A percentile compares a stretch with the other conserved stretches of the same genome.
phyloP scores from a whole-genome alignment of 1,284 basidiomycete species.

The Fomitiporia mediterranea region DNA sequence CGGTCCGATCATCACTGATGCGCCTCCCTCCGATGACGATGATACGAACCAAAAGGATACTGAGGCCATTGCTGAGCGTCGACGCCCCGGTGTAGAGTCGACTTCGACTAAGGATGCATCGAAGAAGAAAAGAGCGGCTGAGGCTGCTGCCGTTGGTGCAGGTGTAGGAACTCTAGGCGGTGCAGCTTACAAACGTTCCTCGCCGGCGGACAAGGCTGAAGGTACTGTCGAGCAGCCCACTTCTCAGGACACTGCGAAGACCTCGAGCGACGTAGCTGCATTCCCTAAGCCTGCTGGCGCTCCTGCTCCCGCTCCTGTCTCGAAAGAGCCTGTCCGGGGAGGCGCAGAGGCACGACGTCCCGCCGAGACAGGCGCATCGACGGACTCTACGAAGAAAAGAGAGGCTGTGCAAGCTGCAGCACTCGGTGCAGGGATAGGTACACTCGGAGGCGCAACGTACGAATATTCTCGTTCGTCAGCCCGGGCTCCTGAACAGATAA shows the following conservation, averaged over 20 bases:
- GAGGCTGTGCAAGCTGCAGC: not conserved
- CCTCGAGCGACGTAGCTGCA: too few relatives aligned
- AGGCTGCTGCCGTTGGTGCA: not conserved
- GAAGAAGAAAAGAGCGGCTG: not conserved
- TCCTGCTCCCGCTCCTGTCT: too few relatives aligned
- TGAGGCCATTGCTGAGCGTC: too few relatives aligned
- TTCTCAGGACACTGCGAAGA: not conserved
- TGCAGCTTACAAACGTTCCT: not conserved
- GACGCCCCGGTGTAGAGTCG: too few relatives aligned
- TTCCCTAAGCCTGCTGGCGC: too few relatives aligned
- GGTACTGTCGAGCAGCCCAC: not conserved
- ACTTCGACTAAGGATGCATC: not conserved
- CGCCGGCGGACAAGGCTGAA: too few relatives aligned
- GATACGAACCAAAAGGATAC: too few relatives aligned
- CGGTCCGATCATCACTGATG: not conserved
- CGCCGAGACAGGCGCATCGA: too few relatives aligned
- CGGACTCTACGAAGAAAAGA: not conserved
- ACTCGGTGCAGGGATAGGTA: not conserved
- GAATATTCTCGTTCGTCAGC: not conserved
- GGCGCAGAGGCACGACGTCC: too few relatives aligned
- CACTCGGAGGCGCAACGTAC: not conserved
- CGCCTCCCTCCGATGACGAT: not conserved
- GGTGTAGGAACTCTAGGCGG: not conserved
- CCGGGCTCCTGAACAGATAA: not conserved
- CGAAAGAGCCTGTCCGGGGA: too few relatives aligned